phyloP scores from a whole-genome alignment of 345 rosid species.

The Combretum micranthum region DNA sequence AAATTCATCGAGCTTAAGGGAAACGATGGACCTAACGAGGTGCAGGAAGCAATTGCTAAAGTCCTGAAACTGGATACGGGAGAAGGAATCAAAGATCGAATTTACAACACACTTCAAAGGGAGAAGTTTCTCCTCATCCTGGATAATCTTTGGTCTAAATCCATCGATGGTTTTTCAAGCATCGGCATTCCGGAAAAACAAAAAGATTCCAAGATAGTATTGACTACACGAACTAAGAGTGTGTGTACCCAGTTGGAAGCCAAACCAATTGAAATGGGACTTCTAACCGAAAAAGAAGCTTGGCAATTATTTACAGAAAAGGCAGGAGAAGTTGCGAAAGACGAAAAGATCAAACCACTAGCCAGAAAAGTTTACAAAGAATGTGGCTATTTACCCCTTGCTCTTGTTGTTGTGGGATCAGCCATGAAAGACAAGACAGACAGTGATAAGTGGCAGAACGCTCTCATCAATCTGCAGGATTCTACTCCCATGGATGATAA shows the following conservation, averaged over 20 bases:
- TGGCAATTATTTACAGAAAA: slow-evolving; percentile 18
- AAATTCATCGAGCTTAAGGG: slow-evolving; percentile 15
- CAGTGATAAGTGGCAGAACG: slow-evolving; percentile 30
- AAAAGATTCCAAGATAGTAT: slow-evolving; percentile 11
- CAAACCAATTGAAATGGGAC: slow-evolving; percentile 14
- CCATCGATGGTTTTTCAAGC: slow-evolving; percentile 12
- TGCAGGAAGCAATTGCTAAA: slow-evolving; percentile 22
- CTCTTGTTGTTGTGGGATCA: slow-evolving; percentile 32
- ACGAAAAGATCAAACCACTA: slow-evolving; percentile 25
- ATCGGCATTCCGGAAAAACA: slow-evolving; percentile 15
- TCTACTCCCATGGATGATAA: slow-evolving; percentile 20
- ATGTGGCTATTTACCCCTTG: slow-evolving; percentile 46
- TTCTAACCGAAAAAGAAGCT: slow-evolving; percentile 14
- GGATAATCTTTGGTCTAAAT: slow-evolving; percentile 1
- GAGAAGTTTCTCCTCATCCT: slow-evolving; percentile 22
- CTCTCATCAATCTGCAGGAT: slow-evolving; percentile 20
- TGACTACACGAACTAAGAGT: slow-evolving; percentile 14
- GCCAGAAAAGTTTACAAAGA: slow-evolving; percentile 13
- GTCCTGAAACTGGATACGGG: slow-evolving; percentile 19
- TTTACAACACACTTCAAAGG: slow-evolving; percentile 6
- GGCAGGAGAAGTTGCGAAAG: slow-evolving; percentile 10
- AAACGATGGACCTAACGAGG: slow-evolving; percentile 7
- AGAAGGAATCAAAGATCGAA: slow-evolving; percentile 12
- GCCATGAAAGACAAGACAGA: slow-evolving; percentile 27
- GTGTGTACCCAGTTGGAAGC: slow-evolving; percentile 22